Evolutionary conservation across 257 asterid genomes (phyloP).

Genomic region (Solanum lycopersicoides): DNA sequence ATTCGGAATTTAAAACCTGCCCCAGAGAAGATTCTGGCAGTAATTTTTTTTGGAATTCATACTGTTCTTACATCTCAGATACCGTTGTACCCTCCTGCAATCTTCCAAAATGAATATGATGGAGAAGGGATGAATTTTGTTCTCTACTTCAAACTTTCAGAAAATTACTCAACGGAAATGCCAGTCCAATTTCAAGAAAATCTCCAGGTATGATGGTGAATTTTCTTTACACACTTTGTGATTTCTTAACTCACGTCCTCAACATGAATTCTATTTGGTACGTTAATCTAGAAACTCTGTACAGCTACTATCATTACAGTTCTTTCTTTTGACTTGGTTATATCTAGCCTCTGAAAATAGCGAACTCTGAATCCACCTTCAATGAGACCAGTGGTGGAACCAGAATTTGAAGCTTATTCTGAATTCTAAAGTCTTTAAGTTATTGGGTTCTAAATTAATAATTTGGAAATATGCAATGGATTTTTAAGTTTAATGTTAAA

Average conservation of each 20-base stretch:
- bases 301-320: neutral
- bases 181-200: constrained; percentile 75
- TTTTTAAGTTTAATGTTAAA: neutral
- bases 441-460: neutral
- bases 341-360: neutral
- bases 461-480: neutral
- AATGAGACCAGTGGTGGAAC: neutral
- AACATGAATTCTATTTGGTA: constrained; percentile 86
- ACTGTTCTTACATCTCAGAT: constrained; percentile 30
- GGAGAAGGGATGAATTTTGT: constrained; percentile 81
- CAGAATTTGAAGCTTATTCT: neutral
- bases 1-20: neutral
- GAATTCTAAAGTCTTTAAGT: neutral
- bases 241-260: constrained; percentile 57
- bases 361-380: neutral
- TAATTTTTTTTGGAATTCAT: neutral
- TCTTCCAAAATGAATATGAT: constrained; percentile 70
- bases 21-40: neutral
- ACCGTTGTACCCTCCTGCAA: constrained; percentile 70
- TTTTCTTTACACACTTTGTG: neutral
- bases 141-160: constrained; percentile 80
- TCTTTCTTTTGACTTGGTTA: neutral
- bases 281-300: neutral
- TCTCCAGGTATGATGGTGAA: constrained; percentile 44
- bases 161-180: constrained; percentile 54